Percentiles rank a stretch among this genome's conserved stretches.
These are phyloP conservation scores for Rhododendron simsii DNA, from an alignment of 148 eudicot genomes.

Conservation along the genomic window DNA sequence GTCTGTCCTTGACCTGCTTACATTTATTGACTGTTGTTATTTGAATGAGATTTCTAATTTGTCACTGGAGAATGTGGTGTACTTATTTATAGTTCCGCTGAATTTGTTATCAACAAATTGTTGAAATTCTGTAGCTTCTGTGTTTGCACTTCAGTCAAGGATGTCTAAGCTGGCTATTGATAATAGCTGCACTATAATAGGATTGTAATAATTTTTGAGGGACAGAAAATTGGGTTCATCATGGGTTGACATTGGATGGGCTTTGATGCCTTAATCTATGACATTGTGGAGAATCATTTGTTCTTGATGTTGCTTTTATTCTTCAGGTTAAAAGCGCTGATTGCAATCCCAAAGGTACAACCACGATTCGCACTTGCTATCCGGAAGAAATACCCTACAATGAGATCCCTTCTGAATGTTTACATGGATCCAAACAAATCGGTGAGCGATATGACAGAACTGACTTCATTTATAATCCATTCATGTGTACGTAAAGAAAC, in stretches of 20 bases:
- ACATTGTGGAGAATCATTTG: neutral
- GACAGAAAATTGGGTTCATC: neutral
- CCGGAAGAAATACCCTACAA: conserved; percentile 76
- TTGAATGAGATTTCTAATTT: neutral
- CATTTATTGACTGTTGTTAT: neutral
- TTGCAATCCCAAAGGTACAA: conserved; percentile 92
- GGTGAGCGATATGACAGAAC: conserved; percentile 43
- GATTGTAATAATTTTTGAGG: neutral
- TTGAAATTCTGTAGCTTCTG: neutral
- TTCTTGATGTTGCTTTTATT: neutral
- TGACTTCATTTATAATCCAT: neutral
- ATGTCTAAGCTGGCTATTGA: neutral
- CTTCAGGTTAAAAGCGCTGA: conserved; percentile 86
- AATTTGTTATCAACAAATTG: neutral
- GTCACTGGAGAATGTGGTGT: neutral
- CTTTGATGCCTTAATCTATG: conserved; percentile 8
- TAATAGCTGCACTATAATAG: neutral
- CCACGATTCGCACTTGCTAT: conserved; percentile 86
- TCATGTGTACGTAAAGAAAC: neutral
- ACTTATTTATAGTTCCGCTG: neutral
- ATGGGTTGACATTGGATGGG: neutral
- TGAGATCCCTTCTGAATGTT: conserved; percentile 75
- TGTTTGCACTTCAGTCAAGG: neutral
- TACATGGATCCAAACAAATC: conserved; percentile 88
- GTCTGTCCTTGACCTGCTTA: neutral